These are phyloP conservation scores for Coelastrella sp. DNA, from an alignment of 139 green algal species.

Conservation along the genomic window DNA sequence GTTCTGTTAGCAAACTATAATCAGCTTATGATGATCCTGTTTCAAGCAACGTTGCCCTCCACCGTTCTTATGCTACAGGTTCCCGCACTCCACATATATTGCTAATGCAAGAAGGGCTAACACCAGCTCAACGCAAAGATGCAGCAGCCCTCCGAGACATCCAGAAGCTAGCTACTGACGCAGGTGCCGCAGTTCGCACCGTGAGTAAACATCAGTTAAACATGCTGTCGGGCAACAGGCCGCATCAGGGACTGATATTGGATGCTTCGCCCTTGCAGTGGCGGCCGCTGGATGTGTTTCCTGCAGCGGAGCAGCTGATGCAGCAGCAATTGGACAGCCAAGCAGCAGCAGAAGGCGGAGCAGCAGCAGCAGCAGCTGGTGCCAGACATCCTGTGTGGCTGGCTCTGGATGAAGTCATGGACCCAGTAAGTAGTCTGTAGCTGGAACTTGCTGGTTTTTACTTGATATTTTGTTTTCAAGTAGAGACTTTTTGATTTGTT, in stretches of 20 bases:
- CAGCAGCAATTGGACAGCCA: not conserved
- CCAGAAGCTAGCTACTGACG: conserved; percentile 47
- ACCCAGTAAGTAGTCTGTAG: conserved; percentile 69
- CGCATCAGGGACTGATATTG: conserved; percentile 78
- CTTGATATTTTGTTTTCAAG: no score
- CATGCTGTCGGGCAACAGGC: conserved; percentile 37
- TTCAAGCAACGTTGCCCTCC: conserved; percentile 7
- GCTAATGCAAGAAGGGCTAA: conserved; percentile 58
- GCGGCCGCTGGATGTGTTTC: conserved; percentile 69
- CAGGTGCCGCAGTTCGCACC: conserved; percentile 51
- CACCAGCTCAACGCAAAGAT: conserved; percentile 72
- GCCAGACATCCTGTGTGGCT: conserved; percentile 80
- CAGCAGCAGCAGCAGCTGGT: conserved; percentile 18
- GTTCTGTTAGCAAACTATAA: not conserved
- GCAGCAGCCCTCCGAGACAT: conserved; percentile 38
- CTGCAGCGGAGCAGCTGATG: conserved; percentile 17
- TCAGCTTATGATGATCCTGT: conserved; percentile 31
- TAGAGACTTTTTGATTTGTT: no score
- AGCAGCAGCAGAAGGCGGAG: conserved; percentile 28
- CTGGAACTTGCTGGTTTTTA: no score
- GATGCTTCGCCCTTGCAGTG: conserved; percentile 81
- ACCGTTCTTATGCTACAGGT: conserved; percentile 45
- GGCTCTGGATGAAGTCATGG: conserved; percentile 90
- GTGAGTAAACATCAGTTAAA: conserved; percentile 92
- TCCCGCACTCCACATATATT: conserved; percentile 54